Evolutionary conservation across 176 grass and related monocot species (phyloP).

Genomic region (maize (Zea mays)): Zm-B73-REFERENCE-NAM-5.0 NC_050098.1:184567001-184567500

Average conservation of each 20-base stretch:
- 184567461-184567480: slow-evolving; percentile 40
- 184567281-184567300: no score
- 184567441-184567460: slow-evolving; percentile 32
- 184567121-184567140: no score
- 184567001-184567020: background rate
- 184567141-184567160: no score
- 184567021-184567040: background rate
- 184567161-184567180: background rate
- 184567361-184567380: background rate
- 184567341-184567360: background rate
- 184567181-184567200: background rate
- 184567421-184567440: background rate
- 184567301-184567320: background rate
- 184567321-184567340: background rate
- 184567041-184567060: background rate
- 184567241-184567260: background rate
- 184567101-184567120: background rate
- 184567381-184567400: slow-evolving; percentile 5
- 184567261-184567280: background rate
- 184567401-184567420: background rate
- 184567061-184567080: no score
- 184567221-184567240: slow-evolving; percentile 1
- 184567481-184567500: background rate
- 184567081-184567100: background rate
- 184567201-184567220: slow-evolving; percentile 15